A percentile compares a stretch with the other conserved stretches of the same genome.
Conservation (phyloP, 106 monocot species). For the Dendrobium huoshanense region DNA sequence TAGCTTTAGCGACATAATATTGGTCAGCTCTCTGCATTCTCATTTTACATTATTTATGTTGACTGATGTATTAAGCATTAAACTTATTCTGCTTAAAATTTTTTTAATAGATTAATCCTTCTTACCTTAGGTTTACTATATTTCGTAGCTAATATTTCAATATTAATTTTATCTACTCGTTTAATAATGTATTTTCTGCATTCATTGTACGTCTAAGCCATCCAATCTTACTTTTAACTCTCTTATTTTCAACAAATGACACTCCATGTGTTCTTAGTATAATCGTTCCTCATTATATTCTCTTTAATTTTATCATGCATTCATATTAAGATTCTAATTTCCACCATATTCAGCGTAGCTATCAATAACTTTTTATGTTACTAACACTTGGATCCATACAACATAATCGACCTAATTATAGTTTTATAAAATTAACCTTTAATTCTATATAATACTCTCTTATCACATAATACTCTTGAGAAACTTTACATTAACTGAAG, state of each 20-base stretch:
- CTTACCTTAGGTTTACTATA: not conserved
- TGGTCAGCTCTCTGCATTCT: not conserved
- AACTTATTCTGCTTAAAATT: not conserved
- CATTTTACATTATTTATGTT: not conserved
- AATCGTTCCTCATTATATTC: not conserved
- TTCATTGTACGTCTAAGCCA: not conserved
- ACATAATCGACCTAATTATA: not conserved
- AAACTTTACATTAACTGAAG: not conserved
- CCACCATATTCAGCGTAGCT: not conserved
- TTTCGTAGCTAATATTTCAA: too few species aligned
- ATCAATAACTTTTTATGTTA: not conserved
- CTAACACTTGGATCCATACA: not conserved
- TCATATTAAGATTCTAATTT: not conserved
- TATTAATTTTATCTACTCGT: not conserved
- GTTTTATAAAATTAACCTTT: not conserved
- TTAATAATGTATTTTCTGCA: not conserved
- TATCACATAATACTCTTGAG: not conserved
- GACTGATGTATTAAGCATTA: not conserved
- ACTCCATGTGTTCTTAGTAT: not conserved
- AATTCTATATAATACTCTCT: not conserved
- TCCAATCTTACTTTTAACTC: not conserved
- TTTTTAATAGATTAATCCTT: not conserved
- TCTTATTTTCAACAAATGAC: not conserved
- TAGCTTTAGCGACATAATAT: not conserved
- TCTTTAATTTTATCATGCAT: not conserved